Conservation (phyloP, 2,329 filamentous ascomycete species). For the Trichoderma citrinoviride region DNA sequence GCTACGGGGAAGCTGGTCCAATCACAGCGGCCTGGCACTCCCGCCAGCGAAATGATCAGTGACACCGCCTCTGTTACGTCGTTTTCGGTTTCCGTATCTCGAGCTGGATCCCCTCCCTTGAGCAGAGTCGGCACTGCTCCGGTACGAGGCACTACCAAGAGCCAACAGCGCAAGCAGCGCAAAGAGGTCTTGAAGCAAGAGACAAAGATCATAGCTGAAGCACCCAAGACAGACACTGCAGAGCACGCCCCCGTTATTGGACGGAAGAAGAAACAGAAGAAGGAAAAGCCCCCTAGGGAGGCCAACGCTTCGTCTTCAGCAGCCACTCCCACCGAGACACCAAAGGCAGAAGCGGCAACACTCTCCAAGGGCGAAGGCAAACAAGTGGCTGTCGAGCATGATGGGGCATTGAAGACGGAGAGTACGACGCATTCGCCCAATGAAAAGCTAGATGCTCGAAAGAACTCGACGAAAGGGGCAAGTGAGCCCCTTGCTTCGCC, state of each 20-base stretch:
- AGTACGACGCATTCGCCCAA: neutral
- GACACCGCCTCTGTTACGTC: constrained; percentile 75
- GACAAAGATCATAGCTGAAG: constrained; percentile 51
- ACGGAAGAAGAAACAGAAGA: constrained; percentile 83
- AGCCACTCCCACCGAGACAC: constrained; percentile 15
- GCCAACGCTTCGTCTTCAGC: constrained; percentile 20
- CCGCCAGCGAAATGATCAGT: constrained; percentile 70
- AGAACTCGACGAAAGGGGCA: neutral
- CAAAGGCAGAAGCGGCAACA: constrained; percentile 23
- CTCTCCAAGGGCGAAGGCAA: neutral
- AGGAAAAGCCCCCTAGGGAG: constrained; percentile 52
- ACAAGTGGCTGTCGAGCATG: too few relatives aligned
- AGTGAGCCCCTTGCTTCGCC: constrained; percentile 23
- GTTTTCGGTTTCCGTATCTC: constrained; percentile 63
- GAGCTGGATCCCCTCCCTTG: constrained; percentile 69
- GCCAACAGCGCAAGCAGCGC: constrained; percentile 73
- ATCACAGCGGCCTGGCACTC: constrained; percentile 63
- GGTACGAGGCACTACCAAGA: constrained; percentile 70
- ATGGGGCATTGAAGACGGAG: neutral
- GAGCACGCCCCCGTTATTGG: constrained; percentile 71
- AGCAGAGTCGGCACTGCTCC: constrained; percentile 65
- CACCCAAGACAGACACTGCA: constrained; percentile 51
- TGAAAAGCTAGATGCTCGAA: neutral
- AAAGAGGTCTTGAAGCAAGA: constrained; percentile 67
- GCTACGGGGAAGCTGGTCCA: constrained; percentile 27